A percentile compares a stretch with the other conserved stretches of the same genome.
Conservation (phyloP, 495 filamentous ascomycete genomes). For the Neurospora sp. region DNA sequence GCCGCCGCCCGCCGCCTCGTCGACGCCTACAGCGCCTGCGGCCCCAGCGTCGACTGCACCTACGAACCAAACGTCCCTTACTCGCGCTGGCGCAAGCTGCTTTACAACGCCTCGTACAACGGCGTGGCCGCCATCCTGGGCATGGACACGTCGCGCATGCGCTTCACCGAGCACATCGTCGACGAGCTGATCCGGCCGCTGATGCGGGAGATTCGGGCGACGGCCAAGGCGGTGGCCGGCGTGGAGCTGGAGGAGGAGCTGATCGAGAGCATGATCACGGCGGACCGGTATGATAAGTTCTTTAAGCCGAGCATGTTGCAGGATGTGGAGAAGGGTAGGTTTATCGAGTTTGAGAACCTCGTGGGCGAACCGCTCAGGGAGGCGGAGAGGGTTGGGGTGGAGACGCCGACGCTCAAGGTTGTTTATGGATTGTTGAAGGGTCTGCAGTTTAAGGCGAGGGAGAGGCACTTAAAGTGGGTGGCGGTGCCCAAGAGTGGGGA, state of each 20-base stretch:
- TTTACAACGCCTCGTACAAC: constrained; percentile 42
- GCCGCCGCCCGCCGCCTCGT: constrained; percentile 28
- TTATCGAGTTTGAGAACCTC: constrained; percentile 43
- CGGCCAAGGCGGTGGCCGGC: constrained; percentile 14
- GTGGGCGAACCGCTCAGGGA: constrained; percentile 44
- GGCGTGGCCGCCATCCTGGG: constrained; percentile 35
- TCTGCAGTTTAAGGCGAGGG: constrained; percentile 31
- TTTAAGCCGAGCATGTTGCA: constrained; percentile 38
- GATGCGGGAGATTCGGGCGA: constrained; percentile 14
- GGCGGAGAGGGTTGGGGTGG: constrained; percentile 29
- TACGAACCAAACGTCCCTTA: constrained; percentile 26
- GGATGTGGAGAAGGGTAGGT: constrained; percentile 40
- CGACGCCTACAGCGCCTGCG: constrained; percentile 27
- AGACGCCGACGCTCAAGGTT: constrained; percentile 34
- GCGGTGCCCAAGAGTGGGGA: neutral
- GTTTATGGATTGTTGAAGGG: constrained; percentile 34
- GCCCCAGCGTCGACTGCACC: constrained; percentile 15
- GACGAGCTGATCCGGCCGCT: constrained; percentile 13
- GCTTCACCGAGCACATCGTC: constrained; percentile 13
- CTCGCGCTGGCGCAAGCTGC: constrained; percentile 40
- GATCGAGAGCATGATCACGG: constrained; percentile 22
- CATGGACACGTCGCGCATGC: constrained; percentile 34
- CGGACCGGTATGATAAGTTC: constrained; percentile 29
- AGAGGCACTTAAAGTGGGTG: constrained; percentile 19
- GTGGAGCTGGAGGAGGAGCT: constrained; percentile 25